phyloP scores from a whole-genome alignment of 345 rosid genomes.

The Salix viminalis region DNA sequence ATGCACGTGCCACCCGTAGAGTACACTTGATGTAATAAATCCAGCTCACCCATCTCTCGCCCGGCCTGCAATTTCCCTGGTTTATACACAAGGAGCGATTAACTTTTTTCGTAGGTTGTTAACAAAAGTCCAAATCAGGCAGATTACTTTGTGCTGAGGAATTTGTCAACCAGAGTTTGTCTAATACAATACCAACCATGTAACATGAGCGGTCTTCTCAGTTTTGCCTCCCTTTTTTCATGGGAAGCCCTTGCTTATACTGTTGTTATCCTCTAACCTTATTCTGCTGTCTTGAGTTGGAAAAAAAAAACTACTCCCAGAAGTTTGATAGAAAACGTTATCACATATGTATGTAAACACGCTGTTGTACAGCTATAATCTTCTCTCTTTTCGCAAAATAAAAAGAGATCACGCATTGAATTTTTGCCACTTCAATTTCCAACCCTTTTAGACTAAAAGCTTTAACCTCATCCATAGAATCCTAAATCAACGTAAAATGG shows the following conservation, averaged over 20 bases:
- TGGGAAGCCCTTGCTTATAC: not conserved
- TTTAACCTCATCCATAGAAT: too few relatives aligned
- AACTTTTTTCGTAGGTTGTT: not conserved
- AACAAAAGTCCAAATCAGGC: not conserved
- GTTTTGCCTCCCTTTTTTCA: not conserved
- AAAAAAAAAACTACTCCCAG: too few relatives aligned
- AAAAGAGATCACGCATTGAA: too few relatives aligned
- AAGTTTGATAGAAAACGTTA: too few relatives aligned
- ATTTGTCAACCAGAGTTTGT: not conserved
- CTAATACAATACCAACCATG: not conserved
- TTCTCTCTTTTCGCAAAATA: too few relatives aligned
- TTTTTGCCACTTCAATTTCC: too few relatives aligned
- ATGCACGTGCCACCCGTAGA: not conserved
- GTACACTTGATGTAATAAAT: not conserved
- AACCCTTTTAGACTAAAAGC: too few relatives aligned
- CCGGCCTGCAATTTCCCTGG: not conserved
- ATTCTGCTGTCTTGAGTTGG: not conserved
- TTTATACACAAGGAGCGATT: not conserved
- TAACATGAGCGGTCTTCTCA: not conserved
- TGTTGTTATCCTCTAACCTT: not conserved
- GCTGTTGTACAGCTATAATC: too few relatives aligned
- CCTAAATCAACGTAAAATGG: too few relatives aligned
- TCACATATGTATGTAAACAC: too few relatives aligned
- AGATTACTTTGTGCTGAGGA: not conserved
- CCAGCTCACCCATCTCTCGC: not conserved